Evolutionary conservation across 768 basidiomycete species (phyloP).

Genomic region (Tephrocybe rancida): DNA sequence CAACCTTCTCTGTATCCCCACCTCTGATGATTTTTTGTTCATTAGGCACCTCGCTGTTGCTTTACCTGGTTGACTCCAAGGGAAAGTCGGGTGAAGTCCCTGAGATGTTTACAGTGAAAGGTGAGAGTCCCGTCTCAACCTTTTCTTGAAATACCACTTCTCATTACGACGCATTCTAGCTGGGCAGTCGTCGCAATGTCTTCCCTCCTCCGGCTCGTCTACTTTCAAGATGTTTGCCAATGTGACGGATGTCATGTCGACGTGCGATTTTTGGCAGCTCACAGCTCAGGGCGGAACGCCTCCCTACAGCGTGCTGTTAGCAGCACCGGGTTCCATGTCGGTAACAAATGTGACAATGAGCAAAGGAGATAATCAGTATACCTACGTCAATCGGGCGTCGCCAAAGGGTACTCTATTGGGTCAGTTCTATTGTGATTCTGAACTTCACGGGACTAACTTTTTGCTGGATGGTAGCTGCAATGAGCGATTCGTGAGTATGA

Average conservation of each 20-base stretch:
- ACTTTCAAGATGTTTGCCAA: conserved; percentile 37
- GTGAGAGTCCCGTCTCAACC: conserved; percentile 23
- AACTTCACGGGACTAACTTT: conserved; percentile 1
- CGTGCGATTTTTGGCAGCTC: conserved; percentile 45
- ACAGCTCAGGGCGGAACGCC: conserved; percentile 38
- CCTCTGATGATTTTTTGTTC: not conserved
- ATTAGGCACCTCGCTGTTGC: conserved; percentile 36
- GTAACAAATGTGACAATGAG: conserved; percentile 40
- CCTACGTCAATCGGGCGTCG: conserved; percentile 37
- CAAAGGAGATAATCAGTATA: conserved; percentile 32
- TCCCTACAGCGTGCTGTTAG: conserved; percentile 42
- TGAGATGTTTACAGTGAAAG: conserved; percentile 29
- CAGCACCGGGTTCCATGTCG: conserved; percentile 30
- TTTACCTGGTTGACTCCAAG: conserved; percentile 37
- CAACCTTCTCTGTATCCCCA: not conserved
- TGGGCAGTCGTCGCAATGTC: conserved; percentile 34
- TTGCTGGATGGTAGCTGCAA: conserved; percentile 27
- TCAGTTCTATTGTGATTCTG: conserved; percentile 21
- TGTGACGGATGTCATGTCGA: conserved; percentile 31
- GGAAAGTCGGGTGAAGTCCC: conserved; percentile 38
- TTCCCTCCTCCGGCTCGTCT: conserved; percentile 20
- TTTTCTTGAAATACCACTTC: no score
- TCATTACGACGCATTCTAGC: no score
- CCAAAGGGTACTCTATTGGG: conserved; percentile 36
- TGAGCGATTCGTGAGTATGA: conserved; percentile 43